Base-by-base conservation (phyloP, 768 basidiomycete species). In the Boletus rubroflammeus region DNA sequence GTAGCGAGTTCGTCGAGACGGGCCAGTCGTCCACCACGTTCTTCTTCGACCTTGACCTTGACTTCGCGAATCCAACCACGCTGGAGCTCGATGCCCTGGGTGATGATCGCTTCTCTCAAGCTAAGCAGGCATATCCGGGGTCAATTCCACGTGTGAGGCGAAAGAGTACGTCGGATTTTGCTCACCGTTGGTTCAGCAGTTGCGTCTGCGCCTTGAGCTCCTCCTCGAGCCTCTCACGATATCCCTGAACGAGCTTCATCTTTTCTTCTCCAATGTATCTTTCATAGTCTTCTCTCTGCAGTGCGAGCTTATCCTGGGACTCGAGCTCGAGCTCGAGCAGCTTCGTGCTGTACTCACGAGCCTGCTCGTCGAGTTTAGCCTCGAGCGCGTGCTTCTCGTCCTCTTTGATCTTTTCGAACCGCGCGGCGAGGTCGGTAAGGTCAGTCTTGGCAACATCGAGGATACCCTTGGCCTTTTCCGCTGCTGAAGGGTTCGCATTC, bases 11-110 rank as follows among this genome's bases (percentile, higher is more conserved):
- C 90, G 65, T 96, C 93, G 32, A 99, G 84, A 72, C 94, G 97
- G 42, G 93, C 89, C 10, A 99, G 81, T 51, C 97, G 88, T 13
- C 94, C 94, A 15, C 93, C 93, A 41, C 97, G 93, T 72, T 99
- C 97, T 66, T 93, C 83, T 72, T 99, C 96, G 53, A 99, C 95
- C 59, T 86, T 88, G 47, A 94, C 81, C 75, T 98, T 97, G 78
- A 98, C 86, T 54, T 98, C 93, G 31, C 92, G 85, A 39, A 99
- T 90, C 95, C 96, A 98, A 50, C 92, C 82, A 47, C 94, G 86
- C 68, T 98, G 97, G 23, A 98, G 84, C 73, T 98, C 97, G 64
- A 99, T 93, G 17, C 95, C 97, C 70, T 98, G 95, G 3, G 94
- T 88, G 47, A 98, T 81, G 50, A 98, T 93, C 69, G 96, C 94